These are phyloP conservation scores for Adansonia rubrostipa DNA, from an alignment of 441 rosid genomes.

Conservation along the genomic window DNA sequence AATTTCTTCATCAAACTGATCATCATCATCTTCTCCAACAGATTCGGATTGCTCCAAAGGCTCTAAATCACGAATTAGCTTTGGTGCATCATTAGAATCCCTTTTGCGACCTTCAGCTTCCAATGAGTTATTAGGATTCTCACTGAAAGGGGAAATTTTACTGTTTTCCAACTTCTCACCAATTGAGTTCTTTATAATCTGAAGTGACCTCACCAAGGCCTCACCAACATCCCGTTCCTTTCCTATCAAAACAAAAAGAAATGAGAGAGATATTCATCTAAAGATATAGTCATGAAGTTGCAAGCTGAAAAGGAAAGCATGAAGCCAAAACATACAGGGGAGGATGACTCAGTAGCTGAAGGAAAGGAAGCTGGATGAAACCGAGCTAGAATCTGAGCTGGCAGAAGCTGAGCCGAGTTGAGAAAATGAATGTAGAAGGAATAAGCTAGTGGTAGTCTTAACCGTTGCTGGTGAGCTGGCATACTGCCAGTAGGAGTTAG, in stretches of 20 bases:
- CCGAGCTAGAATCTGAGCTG: too few species aligned
- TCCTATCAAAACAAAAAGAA: conserved; percentile 47
- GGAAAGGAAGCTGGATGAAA: too few species aligned
- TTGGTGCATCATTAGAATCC: conserved; percentile 37
- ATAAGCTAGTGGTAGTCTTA: too few species aligned
- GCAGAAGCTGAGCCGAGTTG: too few species aligned
- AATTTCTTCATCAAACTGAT: conserved; percentile 39
- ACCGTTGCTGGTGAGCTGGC: too few species aligned
- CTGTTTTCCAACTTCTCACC: conserved; percentile 83
- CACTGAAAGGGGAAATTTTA: conserved; percentile 67
- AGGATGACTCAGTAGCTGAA: too few species aligned
- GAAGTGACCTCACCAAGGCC: conserved; percentile 78
- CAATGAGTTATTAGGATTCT: conserved; percentile 40
- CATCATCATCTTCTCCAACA: conserved; percentile 44
- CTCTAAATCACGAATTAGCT: conserved; percentile 41
- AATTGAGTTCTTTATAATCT: conserved; percentile 75
- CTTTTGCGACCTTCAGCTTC: conserved; percentile 42
- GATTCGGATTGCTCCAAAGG: conserved; percentile 39
- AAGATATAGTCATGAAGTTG: background rate
- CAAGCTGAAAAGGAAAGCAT: too few species aligned
- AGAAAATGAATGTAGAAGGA: too few species aligned
- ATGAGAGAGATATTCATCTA: background rate
- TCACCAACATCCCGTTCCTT: conserved; percentile 78
- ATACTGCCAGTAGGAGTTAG: too few species aligned
- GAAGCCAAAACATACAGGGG: too few species aligned